These are phyloP conservation scores for Candida pini DNA, from an alignment of 805 yeast species.

Conservation along the genomic window DNA sequence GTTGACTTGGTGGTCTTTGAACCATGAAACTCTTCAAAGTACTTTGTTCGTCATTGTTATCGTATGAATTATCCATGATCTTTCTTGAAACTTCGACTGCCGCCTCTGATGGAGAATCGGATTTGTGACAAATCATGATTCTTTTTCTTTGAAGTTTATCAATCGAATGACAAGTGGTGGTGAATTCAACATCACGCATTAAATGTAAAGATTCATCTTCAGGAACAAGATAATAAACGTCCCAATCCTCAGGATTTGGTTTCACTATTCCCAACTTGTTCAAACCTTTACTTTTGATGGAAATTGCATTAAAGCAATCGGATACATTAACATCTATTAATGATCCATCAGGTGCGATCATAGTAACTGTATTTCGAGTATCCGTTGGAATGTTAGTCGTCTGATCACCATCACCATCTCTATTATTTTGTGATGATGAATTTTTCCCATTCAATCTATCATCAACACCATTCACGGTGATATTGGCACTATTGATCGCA, in stretches of 20 bases:
- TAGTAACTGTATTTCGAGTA: slow-evolving; percentile 38
- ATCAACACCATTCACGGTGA: slow-evolving; percentile 14
- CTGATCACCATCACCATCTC: background rate
- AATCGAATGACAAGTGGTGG: slow-evolving; percentile 73
- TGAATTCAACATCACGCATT: slow-evolving; percentile 73
- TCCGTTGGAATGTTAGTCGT: slow-evolving; percentile 3
- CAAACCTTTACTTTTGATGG: slow-evolving; percentile 66
- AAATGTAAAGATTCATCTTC: slow-evolving; percentile 35
- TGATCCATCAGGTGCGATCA: slow-evolving; percentile 72
- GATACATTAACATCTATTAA: slow-evolving; percentile 62
- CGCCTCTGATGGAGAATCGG: slow-evolving; percentile 52
- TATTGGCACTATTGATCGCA: slow-evolving; percentile 11
- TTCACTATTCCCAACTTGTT: slow-evolving; percentile 46
- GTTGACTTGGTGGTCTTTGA: slow-evolving; percentile 89
- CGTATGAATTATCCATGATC: slow-evolving; percentile 4
- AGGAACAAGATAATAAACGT: slow-evolving; percentile 51
- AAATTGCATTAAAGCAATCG: slow-evolving; percentile 76
- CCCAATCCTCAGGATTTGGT: slow-evolving; percentile 44
- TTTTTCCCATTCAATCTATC: too few species aligned
- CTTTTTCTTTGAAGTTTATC: slow-evolving; percentile 68
- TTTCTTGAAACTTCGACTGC: slow-evolving; percentile 8
- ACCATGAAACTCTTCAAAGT: slow-evolving; percentile 55
- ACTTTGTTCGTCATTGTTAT: slow-evolving; percentile 3
- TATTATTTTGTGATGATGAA: background rate
- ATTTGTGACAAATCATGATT: slow-evolving; percentile 58